Evolutionary conservation across 768 basidiomycete genomes (phyloP), one percentile per base, ranked within the genome.

Genomic region (Pluteus cervinus): DNA sequence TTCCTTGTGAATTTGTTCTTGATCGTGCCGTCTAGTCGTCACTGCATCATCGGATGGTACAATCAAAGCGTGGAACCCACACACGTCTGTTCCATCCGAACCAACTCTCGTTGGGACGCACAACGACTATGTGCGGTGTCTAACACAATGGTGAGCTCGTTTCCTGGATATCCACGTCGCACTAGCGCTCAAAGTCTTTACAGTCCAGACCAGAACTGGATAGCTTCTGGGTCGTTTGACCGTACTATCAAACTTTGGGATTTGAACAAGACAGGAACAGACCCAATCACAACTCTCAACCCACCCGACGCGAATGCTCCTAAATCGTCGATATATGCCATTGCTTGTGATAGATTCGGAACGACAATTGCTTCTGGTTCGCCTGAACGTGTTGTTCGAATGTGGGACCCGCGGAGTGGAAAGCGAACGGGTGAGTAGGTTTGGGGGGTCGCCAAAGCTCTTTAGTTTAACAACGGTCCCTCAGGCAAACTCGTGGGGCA

Each of bases 41-140:
- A 90, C 93, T 39, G 92, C 88, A 0, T 98, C 96, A 1, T 94
- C 93, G 2, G 94, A 98, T 53, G 92, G 93, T 12, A 90, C 91
- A 9, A 69, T 99, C 48, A 86, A 92, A 52, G 79, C 90, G 0
- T 98, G 96, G 94, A 81, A 71, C 37, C 94, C 94, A 0, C 91
- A 97, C 54, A 66, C 76, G 0, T 46, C 64, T 9, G 53, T 67
- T 12, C 62, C 73, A 6, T 60, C 73, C 4, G 79, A 84, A 33
- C 87, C 91, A 2, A 62, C 69, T 2, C 65, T 73, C 9, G 63
- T 92, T 29, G 90, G 90, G 8, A 68, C 71, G 3, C 90, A 93
- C 51, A 60, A 60, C n/a, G 90, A 93, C 61, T 94, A 92, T 49
- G 88, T 87, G 3, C 80, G 87, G 15, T 90, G 84, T 54, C 67